Percentiles rank a stretch among this genome's conserved stretches.
These are phyloP conservation scores for Diaporthe longicolla DNA, from an alignment of 2,329 filamentous ascomycete genomes.

Conservation along the genomic window DNA sequence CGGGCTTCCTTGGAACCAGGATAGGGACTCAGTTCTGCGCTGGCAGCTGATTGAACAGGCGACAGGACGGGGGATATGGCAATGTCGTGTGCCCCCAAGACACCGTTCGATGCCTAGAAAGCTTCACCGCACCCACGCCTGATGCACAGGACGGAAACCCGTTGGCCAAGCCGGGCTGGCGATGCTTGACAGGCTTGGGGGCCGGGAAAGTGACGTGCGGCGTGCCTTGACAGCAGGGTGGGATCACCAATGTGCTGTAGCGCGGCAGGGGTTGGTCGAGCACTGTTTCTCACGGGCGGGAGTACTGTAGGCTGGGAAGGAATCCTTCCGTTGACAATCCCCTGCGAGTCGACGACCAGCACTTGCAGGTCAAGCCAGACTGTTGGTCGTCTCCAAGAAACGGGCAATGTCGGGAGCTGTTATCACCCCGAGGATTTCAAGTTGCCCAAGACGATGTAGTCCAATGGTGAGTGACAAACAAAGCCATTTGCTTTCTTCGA, in stretches of 20 bases:
- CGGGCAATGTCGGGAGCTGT: not conserved
- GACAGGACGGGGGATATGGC: not conserved
- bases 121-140: conserved; percentile 25
- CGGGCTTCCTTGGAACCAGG: not conserved
- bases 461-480: not conserved
- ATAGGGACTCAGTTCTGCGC: conserved; percentile 7
- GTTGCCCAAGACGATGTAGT: not conserved
- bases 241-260: conserved; percentile 5
- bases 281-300: not conserved
- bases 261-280: not conserved
- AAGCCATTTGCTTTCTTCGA: not conserved
- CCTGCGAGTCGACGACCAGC: conserved; percentile 11
- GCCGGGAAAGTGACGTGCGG: conserved; percentile 7
- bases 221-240: not conserved
- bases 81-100: conserved; percentile 12
- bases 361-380: conserved; percentile 15
- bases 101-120: conserved; percentile 37
- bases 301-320: conserved; percentile 3
- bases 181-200: conserved; percentile 29
- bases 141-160: not conserved
- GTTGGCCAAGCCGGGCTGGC: conserved; percentile 27
- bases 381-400: conserved; percentile 5
- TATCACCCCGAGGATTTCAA: not conserved
- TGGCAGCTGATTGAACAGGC: conserved; percentile 34
- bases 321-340: conserved; percentile 13